Evolutionary conservation across 2,329 filamentous ascomycete genomes (phyloP).

Genomic region (Colletotrichum kahawae): DNA sequence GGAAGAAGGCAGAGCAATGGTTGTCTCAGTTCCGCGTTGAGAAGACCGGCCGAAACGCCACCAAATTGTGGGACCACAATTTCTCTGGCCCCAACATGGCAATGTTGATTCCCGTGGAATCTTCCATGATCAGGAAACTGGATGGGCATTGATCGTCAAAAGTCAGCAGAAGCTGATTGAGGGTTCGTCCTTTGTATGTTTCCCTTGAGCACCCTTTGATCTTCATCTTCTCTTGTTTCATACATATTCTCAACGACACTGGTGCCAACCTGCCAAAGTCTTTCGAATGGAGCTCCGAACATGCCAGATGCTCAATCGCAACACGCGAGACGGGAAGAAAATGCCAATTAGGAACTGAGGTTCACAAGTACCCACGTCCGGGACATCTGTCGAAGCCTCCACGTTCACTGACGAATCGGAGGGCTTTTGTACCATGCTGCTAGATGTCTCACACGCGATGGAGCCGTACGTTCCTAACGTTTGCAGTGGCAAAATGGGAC

Average conservation of each 20-base stretch:
- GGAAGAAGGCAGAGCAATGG: neutral
- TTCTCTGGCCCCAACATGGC: neutral
- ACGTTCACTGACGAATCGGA: neutral
- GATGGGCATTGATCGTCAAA: neutral
- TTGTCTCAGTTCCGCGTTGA: neutral
- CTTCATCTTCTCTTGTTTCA: neutral
- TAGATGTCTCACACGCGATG: neutral
- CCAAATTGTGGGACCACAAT: neutral
- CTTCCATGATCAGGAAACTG: neutral
- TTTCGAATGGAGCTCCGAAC: neutral
- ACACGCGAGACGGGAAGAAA: neutral
- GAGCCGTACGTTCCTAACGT: neutral
- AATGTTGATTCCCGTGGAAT: neutral
- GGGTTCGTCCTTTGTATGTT: neutral
- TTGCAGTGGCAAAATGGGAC: neutral
- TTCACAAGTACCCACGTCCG: neutral
- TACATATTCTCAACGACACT: neutral
- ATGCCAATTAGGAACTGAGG: neutral
- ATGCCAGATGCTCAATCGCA: neutral
- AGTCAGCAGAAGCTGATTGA: neutral
- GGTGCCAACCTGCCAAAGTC: neutral
- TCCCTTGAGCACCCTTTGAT: neutral
- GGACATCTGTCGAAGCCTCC: neutral
- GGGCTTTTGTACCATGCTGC: neutral
- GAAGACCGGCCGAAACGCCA: neutral